A percentile compares a stretch with the other conserved stretches of the same genome.
Evolutionary conservation across 2,329 filamentous ascomycete species (phyloP).

Genomic region (Trichoderma afroharzianum): DNA sequence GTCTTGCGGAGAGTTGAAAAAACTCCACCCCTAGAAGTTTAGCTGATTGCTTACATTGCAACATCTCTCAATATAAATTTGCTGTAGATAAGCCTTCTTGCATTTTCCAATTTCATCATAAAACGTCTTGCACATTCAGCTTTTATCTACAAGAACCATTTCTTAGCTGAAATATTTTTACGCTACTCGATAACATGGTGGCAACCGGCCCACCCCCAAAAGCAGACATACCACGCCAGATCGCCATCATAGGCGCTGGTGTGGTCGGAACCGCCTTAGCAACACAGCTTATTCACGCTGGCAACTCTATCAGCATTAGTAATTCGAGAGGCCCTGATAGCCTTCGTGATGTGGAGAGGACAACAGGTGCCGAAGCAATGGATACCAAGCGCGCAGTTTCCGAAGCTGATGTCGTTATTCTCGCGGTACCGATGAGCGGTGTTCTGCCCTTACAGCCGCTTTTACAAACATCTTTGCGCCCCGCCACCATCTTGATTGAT

Average conservation of each 20-base stretch:
- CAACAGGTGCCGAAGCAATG: neutral
- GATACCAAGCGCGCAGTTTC: neutral
- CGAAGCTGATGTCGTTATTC: neutral
- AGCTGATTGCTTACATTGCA: neutral
- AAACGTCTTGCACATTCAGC: neutral
- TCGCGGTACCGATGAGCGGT: neutral
- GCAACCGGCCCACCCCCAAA: neutral
- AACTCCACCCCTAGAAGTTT: neutral
- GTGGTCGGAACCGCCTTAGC: neutral
- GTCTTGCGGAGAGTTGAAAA: neutral
- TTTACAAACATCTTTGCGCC: neutral
- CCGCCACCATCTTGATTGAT: neutral
- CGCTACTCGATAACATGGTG: neutral
- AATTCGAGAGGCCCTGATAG: neutral
- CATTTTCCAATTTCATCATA: neutral
- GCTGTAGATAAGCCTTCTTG: neutral
- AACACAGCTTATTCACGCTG: neutral
- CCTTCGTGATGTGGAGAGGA: neutral
- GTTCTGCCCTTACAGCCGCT: neutral
- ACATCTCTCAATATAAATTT: neutral
- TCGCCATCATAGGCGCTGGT: neutral
- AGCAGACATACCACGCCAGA: neutral
- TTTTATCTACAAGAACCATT: neutral
- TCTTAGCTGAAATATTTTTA: neutral
- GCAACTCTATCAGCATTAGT: neutral